Conservation (phyloP, 768 basidiomycete species). For the Boletales sp. region DNA sequence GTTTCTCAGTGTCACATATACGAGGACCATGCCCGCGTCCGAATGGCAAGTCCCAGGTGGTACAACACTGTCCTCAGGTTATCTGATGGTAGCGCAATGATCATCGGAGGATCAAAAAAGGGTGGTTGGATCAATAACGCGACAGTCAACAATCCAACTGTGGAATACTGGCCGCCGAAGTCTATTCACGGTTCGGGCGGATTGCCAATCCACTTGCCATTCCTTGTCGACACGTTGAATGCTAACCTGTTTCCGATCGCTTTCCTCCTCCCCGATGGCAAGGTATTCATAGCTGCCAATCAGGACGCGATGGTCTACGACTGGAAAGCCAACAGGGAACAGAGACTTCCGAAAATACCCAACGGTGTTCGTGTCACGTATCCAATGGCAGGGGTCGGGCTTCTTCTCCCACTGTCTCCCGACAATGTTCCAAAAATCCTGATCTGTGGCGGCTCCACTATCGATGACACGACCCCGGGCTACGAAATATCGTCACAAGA, state of each 20-base stretch:
- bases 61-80: conserved; percentile 72
- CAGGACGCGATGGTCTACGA: conserved; percentile 77
- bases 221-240: conserved; percentile 67
- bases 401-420: conserved; percentile 69
- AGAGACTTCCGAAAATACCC: conserved; percentile 61
- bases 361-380: conserved; percentile 81
- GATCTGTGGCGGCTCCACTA: conserved; percentile 71
- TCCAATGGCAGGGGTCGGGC: conserved; percentile 72
- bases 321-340: conserved; percentile 62
- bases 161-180: conserved; percentile 84
- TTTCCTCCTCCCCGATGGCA: conserved; percentile 67
- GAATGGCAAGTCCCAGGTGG: conserved; percentile 79
- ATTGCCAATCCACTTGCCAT: conserved; percentile 57
- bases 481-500: conserved; percentile 70
- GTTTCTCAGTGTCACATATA: conserved; percentile 55
- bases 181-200: conserved; percentile 64
- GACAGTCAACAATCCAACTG: conserved; percentile 75
- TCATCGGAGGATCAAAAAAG: conserved; percentile 75
- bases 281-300: conserved; percentile 74
- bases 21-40: conserved; percentile 59
- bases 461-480: conserved; percentile 57
- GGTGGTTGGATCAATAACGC: conserved; percentile 87
- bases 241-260: conserved; percentile 83
- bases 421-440: conserved; percentile 70
- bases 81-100: conserved; percentile 76